phyloP scores from a whole-genome alignment of 2,329 filamentous ascomycete species.

The Pleoardoris graminearum region DNA sequence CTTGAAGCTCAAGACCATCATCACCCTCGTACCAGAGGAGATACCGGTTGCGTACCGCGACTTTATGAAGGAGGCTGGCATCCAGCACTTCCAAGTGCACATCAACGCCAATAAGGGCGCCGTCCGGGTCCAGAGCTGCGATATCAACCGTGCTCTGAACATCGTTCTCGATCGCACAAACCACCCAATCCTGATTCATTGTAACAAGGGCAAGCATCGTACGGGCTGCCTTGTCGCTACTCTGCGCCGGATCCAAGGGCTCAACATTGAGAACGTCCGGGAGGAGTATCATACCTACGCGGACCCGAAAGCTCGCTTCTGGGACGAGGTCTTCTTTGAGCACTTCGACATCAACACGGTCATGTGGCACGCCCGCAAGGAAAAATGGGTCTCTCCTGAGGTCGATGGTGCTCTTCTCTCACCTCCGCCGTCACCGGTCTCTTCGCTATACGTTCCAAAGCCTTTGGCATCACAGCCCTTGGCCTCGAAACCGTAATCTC shows the following conservation, averaged over 20 bases:
- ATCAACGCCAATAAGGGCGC: conserved; percentile 87
- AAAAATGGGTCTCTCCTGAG: conserved; percentile 31
- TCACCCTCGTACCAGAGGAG: conserved; percentile 60
- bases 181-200: conserved; percentile 83
- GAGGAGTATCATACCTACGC: conserved; percentile 73
- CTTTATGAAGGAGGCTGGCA: conserved; percentile 69
- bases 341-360: conserved; percentile 49
- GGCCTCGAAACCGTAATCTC: not conserved
- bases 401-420: conserved; percentile 24
- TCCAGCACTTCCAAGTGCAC: conserved; percentile 73
- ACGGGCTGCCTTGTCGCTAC: conserved; percentile 87
- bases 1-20: conserved; percentile 75
- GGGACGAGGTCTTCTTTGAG: conserved; percentile 52
- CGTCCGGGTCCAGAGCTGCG: conserved; percentile 41
- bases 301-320: conserved; percentile 53
- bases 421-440: conserved; percentile 25
- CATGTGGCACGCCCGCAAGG: conserved; percentile 43
- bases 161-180: conserved; percentile 73
- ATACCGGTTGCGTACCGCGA: conserved; percentile 53
- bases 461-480: conserved; percentile 10
- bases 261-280: conserved; percentile 64
- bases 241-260: conserved; percentile 72
- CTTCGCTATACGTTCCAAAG: conserved; percentile 17
- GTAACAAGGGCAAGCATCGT: conserved; percentile 92
- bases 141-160: conserved; percentile 72